These are phyloP conservation scores for Cladobotryum mycophilum DNA, from an alignment of 2,329 filamentous ascomycete species.

Conservation along the genomic window DNA sequence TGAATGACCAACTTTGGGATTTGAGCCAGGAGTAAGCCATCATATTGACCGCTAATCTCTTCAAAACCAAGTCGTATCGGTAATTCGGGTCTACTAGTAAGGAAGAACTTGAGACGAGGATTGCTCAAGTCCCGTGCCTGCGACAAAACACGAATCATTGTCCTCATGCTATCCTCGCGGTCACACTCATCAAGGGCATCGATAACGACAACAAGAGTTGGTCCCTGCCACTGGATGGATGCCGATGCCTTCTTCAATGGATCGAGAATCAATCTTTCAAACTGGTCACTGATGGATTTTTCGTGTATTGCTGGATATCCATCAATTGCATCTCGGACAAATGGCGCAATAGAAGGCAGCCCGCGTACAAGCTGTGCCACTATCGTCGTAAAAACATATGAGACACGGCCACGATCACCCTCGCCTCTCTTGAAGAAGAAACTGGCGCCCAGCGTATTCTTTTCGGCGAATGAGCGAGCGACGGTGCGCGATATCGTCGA, in stretches of 20 bases:
- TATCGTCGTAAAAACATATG: conserved; percentile 35
- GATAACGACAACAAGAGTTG: conserved; percentile 25
- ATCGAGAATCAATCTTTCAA: conserved; percentile 32
- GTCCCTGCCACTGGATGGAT: not conserved
- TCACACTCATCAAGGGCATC: conserved; percentile 28
- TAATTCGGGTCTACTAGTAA: conserved; percentile 38
- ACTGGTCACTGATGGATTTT: conserved; percentile 31
- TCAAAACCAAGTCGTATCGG: conserved; percentile 32
- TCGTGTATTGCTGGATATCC: conserved; percentile 21
- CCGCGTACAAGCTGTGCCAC: conserved; percentile 25
- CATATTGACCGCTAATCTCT: conserved; percentile 14
- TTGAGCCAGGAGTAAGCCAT: conserved; percentile 2
- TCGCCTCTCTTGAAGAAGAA: conserved; percentile 43
- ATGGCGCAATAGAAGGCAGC: conserved; percentile 21
- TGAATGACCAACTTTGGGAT: not conserved
- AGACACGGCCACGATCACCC: conserved; percentile 28
- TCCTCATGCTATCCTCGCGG: conserved; percentile 21
- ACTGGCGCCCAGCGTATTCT: conserved; percentile 24
- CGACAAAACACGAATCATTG: conserved; percentile 22
- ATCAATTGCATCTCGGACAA: conserved; percentile 26
- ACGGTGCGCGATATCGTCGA: conserved; percentile 33
- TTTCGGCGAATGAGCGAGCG: conserved; percentile 6
- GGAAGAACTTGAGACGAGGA: conserved; percentile 26
- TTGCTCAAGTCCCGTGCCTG: conserved; percentile 11
- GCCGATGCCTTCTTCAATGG: conserved; percentile 21